Conservation (phyloP, 169 alveolate species). For the Theileria orientalis region DNA sequence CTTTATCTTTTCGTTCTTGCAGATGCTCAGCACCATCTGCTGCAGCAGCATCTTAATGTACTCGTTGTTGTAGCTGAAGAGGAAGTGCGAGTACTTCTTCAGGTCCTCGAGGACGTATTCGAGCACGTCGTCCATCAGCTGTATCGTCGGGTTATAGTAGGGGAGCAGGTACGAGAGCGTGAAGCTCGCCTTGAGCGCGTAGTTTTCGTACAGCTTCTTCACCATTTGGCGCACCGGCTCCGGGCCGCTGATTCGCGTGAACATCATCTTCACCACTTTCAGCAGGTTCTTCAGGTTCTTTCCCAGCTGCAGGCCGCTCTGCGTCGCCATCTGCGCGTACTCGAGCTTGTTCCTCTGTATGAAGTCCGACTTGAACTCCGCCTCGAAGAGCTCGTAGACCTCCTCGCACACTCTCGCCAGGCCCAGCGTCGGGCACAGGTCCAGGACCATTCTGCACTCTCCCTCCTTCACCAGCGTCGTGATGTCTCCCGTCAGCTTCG, state of each 20-base stretch:
- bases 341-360: not conserved
- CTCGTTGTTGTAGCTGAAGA: conserved; percentile 1
- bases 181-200: conserved; percentile 2
- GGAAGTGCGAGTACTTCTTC: not conserved
- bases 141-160: conserved; percentile 6
- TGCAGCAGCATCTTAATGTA: not conserved
- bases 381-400: not conserved
- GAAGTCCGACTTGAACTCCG: not conserved
- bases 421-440: conserved; percentile 20
- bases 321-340: not conserved
- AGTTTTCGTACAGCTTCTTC: not conserved
- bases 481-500: conserved; percentile 12
- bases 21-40: not conserved
- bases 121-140: conserved; percentile 7
- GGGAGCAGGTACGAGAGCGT: not conserved
- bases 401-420: conserved; percentile 1
- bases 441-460: not conserved
- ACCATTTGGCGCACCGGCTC: conserved; percentile 8
- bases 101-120: conserved; percentile 4
- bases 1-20: not conserved
- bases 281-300: not conserved
- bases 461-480: not conserved
- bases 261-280: conserved; percentile 5
- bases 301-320: not conserved
- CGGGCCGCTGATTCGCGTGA: conserved; percentile 2